phyloP scores from a whole-genome alignment of 345 rosid genomes.

The Camelina neglecta region DNA sequence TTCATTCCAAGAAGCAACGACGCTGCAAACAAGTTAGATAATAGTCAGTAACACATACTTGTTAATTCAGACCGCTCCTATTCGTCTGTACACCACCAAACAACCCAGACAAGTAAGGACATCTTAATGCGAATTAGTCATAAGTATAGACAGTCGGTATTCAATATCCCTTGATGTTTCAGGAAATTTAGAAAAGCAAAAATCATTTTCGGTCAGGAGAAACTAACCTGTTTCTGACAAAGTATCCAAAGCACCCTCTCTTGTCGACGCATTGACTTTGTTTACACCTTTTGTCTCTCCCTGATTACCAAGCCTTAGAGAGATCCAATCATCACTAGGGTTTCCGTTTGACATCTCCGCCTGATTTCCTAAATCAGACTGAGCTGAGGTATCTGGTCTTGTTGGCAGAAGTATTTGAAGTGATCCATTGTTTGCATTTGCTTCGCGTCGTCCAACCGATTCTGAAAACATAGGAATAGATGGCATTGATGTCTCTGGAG shows the following conservation, averaged over 20 bases:
- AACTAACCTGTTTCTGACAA: conserved; percentile 78
- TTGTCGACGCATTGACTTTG: conserved; percentile 48
- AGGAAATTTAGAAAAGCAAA: background rate
- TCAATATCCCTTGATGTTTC: background rate
- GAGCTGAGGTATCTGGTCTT: conserved; percentile 63
- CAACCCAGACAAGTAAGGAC: background rate
- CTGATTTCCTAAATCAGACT: conserved; percentile 59
- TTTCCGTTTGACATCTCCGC: conserved; percentile 68
- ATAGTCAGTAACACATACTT: conserved; percentile 9
- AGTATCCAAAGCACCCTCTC: conserved; percentile 50
- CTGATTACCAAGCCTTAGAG: conserved; percentile 85
- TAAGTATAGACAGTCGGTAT: background rate
- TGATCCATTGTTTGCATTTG: conserved; percentile 57
- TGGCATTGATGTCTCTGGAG: conserved; percentile 56
- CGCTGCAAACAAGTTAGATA: conserved; percentile 56
- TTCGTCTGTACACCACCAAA: background rate
- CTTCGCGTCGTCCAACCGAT: conserved; percentile 54
- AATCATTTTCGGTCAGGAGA: conserved; percentile 26
- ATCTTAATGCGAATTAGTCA: background rate
- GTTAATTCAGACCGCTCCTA: background rate
- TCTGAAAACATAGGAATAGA: conserved; percentile 53
- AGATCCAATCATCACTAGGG: conserved; percentile 81
- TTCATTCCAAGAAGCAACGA: conserved; percentile 79
- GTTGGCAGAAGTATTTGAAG: conserved; percentile 92
- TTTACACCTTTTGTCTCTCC: conserved; percentile 47